A percentile compares a stretch with the other conserved stretches of the same genome.
Conservation (phyloP, 805 yeast genomes). For the Hanseniaspora lachancei region DNA sequence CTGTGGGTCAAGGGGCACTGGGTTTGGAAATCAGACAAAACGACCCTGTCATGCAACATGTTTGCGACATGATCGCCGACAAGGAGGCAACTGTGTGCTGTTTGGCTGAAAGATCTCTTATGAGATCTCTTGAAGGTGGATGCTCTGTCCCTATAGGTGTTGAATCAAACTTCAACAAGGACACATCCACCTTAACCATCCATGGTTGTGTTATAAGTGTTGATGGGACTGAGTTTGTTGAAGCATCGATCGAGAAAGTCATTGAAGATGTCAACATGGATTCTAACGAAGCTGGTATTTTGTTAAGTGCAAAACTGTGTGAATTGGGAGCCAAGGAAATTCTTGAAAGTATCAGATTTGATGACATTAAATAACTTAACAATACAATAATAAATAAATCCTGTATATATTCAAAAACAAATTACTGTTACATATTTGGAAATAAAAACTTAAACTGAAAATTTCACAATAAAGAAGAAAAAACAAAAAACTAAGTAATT, state of each 20-base stretch:
- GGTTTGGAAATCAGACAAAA: constrained; percentile 77
- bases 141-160: constrained; percentile 97
- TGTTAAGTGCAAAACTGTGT: constrained; percentile 53
- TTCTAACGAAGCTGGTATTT: constrained; percentile 56
- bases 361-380: constrained; percentile 28
- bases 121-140: constrained; percentile 89
- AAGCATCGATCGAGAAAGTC: constrained; percentile 32
- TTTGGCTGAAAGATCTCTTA: constrained; percentile 72
- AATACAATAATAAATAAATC: neutral
- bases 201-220: constrained; percentile 71
- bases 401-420: neutral
- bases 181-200: constrained; percentile 36
- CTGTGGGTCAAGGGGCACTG: constrained; percentile 98
- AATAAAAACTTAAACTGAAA: neutral
- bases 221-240: constrained; percentile 63
- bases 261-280: constrained; percentile 27
- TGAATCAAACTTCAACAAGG: constrained; percentile 40
- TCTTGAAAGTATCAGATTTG: constrained; percentile 65
- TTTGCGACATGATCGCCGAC: constrained; percentile 56
- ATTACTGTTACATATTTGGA: no score
- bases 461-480: neutral
- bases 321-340: constrained; percentile 72
- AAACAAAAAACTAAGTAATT: neutral
- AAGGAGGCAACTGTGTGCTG: constrained; percentile 58
- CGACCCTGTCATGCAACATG: constrained; percentile 44